phyloP scores from a whole-genome alignment of 2,329 filamentous ascomycete genomes.

The Neopestalotiopsis clavispora region DNA sequence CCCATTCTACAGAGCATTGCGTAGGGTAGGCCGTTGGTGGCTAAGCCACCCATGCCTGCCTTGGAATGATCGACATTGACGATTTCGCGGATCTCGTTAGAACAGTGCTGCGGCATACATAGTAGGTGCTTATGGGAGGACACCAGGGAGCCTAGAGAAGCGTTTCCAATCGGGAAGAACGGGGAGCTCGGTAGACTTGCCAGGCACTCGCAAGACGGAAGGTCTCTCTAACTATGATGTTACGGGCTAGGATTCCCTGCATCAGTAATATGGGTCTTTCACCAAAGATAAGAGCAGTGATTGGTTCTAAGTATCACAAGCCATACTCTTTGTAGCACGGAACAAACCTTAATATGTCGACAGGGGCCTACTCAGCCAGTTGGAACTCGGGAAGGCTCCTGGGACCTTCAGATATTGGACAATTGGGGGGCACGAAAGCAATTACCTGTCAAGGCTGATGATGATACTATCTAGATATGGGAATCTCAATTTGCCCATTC shows the following conservation, averaged over 20 bases:
- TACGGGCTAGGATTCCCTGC: background rate
- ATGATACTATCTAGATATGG: background rate
- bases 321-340: background rate
- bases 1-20: no score
- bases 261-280: background rate
- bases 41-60: no score
- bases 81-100: no score
- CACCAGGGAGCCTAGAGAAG: no score
- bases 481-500: constrained; percentile 8
- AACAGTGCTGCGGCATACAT: no score
- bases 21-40: no score
- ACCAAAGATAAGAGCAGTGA: background rate
- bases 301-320: background rate
- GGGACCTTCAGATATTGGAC: background rate
- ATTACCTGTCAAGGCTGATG: background rate
- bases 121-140: no score
- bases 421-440: background rate
- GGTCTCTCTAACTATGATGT: background rate
- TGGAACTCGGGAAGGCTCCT: background rate
- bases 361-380: background rate
- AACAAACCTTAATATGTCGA: constrained; percentile 20
- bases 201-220: background rate
- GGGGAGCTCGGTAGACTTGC: background rate
- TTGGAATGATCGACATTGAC: no score
- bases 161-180: no score